Base-by-base conservation (phyloP, 2,329 filamentous ascomycete species). In the Sarocladiaceae sp. region DNA sequence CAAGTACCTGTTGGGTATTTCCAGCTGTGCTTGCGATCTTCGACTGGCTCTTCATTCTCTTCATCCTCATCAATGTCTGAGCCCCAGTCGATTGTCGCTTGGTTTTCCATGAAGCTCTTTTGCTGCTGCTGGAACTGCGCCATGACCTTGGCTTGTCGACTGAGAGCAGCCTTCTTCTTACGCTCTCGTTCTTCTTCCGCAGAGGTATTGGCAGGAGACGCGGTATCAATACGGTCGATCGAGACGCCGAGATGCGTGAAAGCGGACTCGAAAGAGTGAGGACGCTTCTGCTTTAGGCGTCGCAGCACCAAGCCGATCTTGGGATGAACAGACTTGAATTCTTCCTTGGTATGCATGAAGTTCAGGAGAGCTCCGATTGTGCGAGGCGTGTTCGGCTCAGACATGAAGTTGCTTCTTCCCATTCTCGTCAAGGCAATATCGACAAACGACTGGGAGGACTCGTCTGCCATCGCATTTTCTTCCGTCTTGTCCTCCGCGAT, bases 111-210 rank as follows among this genome's bases (percentile, higher is more conserved):
- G 70, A 99, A 99, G 61, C 84, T 94, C 70, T 95, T 93, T 66
- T 97, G 95, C 64, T 99, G 93, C 64, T 96, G 88, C 66, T 97
- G 94, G 70, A 99, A 97, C 64, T 97, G 91, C 2, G 92, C 94
- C 92, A 99, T 97, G 28, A 99, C 90, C 62, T 84, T 88, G 2
- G 92, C 92, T 68, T 97, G 92, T 20, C 94, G 84, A 60, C 91
- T 93, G 36, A 92, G 72, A 1, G 94, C 94, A 50, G 93, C 89
- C 68, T 88, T 88, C 76, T 97, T 99, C 74, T 93, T 96, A 55
- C 83, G 75, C 66, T 93, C 88, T 15, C 83, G 80, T 62, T 93
- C 88, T 58, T 87, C 87, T 54, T 88, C 86, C 33, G 77, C 82
- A 5, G 82, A 77, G 51, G 76, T 79, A 52, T 76, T 79, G 13